phyloP scores from a whole-genome alignment of 805 yeast species.

The Metschnikowia cerradonensis region DNA sequence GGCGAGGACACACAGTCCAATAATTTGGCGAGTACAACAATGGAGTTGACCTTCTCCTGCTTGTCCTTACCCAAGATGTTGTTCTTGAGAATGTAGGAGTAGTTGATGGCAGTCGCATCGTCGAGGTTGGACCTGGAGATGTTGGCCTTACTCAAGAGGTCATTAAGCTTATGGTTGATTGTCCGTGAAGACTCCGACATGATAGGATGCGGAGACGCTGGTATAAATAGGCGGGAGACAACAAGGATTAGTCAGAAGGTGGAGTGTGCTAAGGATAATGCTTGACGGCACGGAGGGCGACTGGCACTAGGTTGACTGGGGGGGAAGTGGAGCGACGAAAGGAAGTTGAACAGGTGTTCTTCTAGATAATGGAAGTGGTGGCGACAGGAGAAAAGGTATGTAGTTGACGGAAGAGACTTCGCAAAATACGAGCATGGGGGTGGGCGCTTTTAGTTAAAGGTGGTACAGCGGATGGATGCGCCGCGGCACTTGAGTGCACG shows the following conservation, averaged over 20 bases:
- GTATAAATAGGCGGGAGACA: background rate
- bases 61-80: conserved; percentile 46
- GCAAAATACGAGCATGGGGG: conserved; percentile 3
- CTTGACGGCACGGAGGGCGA: background rate
- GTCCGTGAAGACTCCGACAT: conserved; percentile 41
- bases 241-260: background rate
- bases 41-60: conserved; percentile 49
- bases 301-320: background rate
- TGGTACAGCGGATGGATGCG: background rate
- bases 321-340: background rate
- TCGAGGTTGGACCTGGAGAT: conserved; percentile 30
- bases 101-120: conserved; percentile 28
- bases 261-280: background rate
- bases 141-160: conserved; percentile 34
- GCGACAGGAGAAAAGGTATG: background rate
- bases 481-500: conserved; percentile 2
- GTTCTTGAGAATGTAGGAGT: conserved; percentile 34
- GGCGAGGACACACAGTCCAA: conserved; percentile 36
- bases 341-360: background rate
- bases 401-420: background rate
- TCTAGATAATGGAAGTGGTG: background rate
- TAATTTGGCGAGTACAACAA: conserved; percentile 51
- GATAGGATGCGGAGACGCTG: background rate
- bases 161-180: conserved; percentile 42
- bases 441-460: background rate